These are phyloP conservation scores for Naganishia albida DNA, from an alignment of 1,284 basidiomycete genomes.

Conservation along the genomic window DNA sequence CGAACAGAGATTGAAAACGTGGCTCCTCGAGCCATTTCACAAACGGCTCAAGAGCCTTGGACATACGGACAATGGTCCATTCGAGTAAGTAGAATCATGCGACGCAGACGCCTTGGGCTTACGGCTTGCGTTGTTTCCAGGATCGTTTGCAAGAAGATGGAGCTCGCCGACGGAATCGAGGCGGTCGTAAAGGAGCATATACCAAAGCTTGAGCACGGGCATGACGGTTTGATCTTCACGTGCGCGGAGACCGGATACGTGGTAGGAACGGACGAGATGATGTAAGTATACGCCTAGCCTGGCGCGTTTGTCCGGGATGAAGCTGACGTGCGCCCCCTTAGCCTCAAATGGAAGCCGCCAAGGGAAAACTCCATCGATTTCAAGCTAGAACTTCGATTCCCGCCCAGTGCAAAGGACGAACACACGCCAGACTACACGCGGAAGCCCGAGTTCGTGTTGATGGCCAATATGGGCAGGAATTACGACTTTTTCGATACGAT, in stretches of 20 bases:
- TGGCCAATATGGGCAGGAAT: conserved; percentile 19
- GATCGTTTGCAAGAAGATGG: conserved; percentile 42
- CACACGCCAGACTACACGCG: conserved; percentile 72
- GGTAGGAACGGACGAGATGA: conserved; percentile 86
- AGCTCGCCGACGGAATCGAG: conserved; percentile 82
- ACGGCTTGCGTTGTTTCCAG: neutral
- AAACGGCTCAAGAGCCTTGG: conserved; percentile 61
- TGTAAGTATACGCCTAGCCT: conserved; percentile 61
- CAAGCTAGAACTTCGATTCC: conserved; percentile 88
- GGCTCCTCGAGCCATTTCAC: conserved; percentile 78
- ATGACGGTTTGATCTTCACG: conserved; percentile 97
- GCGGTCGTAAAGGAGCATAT: conserved; percentile 82
- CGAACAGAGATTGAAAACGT: conserved; percentile 74
- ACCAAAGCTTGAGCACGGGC: conserved; percentile 85
- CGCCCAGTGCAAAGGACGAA: conserved; percentile 62
- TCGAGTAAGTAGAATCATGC: conserved; percentile 65
- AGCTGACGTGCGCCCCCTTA: conserved; percentile 48
- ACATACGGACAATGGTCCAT: conserved; percentile 62
- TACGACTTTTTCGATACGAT: conserved; percentile 89
- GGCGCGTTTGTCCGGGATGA: neutral
- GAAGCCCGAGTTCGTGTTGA: conserved; percentile 81
- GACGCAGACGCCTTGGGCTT: neutral
- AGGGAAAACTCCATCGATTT: conserved; percentile 98
- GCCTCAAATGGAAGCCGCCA: conserved; percentile 98
- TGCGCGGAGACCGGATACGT: conserved; percentile 81